Evolutionary conservation across 345 rosid genomes (phyloP), one percentile per base, ranked within the genome.

Genomic region (Eutrema japonicum): DNA sequence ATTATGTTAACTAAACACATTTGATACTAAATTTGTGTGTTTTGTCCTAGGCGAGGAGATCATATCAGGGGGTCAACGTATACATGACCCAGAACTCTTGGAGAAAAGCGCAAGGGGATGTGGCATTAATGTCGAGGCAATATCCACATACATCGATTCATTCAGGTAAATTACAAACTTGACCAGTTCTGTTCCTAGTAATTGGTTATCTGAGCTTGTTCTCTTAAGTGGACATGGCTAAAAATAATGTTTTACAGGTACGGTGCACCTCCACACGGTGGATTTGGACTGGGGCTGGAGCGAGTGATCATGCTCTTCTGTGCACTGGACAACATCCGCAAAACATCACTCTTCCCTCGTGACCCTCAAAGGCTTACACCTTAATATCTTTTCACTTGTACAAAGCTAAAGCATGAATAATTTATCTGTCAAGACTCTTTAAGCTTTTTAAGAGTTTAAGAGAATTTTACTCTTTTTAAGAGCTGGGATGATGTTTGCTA

Each of bases 251-350:
- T 32, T 32, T 67, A 37, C 82, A 92, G 92, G 71, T 53, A 30
- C 38, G 96, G 96, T 18, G 86, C 85, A 8, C 89, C 98, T 37
- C 95, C 88, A 3, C 98, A 90, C 22, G 98, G 95, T 7, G 96
- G 96, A 12, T 93, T 93, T 37, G 91, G 93, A 47, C 86, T 78
- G 35, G 91, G 93, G 29, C 55, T 90, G 66, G 96, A 92, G 79
- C 87, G 88, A 1, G 90, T 88, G 38, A 89, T 92, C 5, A 92
- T 89, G 96, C 87, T 88, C n/a, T 92, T 85, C 67, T 87, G 85
- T 10, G 92, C 81, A 7, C 84, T 87, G 35, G 84, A 88, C 4
- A 30, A 53, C 58, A 53, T 30, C 58, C 58, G 18, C 59, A 54
- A 54, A 16, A 54, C 59, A 7, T 54, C 59, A 2, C 18, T 54